phyloP scores from a whole-genome alignment of 495 filamentous ascomycete species.

The Aspergillus nanangensis region DNA sequence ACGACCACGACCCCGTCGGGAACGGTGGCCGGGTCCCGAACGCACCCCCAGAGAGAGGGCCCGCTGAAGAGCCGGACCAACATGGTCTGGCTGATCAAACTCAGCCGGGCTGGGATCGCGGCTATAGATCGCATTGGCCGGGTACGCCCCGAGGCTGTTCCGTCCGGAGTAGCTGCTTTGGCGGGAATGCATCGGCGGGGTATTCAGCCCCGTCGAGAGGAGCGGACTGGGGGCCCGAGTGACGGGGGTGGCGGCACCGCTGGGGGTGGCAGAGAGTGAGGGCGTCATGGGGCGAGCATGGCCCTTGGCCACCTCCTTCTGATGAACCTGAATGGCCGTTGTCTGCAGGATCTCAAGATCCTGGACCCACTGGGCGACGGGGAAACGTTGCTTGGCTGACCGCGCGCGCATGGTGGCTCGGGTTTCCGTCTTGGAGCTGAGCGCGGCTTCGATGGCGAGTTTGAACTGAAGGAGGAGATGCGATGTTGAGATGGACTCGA shows the following conservation, averaged over 20 bases:
- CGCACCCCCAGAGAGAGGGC: conserved; percentile 30
- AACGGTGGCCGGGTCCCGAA: conserved; percentile 29
- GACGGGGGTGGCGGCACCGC: conserved; percentile 23
- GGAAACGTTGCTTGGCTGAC: conserved; percentile 71
- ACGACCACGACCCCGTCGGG: conserved; percentile 21
- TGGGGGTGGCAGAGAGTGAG: conserved; percentile 28
- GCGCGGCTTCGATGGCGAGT: conserved; percentile 59
- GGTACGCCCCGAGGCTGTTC: conserved; percentile 42
- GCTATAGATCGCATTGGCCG: conserved; percentile 41
- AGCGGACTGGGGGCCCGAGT: conserved; percentile 21
- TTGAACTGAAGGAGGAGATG: conserved; percentile 71
- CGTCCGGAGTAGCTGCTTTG: conserved; percentile 52
- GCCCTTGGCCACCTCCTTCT: conserved; percentile 31
- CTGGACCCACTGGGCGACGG: conserved; percentile 66
- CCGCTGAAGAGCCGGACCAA: conserved; percentile 25
- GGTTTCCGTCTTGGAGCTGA: conserved; percentile 53
- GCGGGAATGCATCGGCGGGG: conserved; percentile 21
- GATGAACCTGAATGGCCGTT: conserved; percentile 45
- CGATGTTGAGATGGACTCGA: conserved; percentile 63
- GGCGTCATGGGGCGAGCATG: conserved; percentile 23
- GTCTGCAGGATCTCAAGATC: conserved; percentile 57
- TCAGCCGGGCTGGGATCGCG: conserved; percentile 29
- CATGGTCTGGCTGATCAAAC: conserved; percentile 21
- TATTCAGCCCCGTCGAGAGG: conserved; percentile 35
- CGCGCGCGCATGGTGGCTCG: conserved; percentile 67